Evolutionary conservation across 2,329 filamentous ascomycete genomes (phyloP).

Genomic region (Fusarium fracticaudum): DNA sequence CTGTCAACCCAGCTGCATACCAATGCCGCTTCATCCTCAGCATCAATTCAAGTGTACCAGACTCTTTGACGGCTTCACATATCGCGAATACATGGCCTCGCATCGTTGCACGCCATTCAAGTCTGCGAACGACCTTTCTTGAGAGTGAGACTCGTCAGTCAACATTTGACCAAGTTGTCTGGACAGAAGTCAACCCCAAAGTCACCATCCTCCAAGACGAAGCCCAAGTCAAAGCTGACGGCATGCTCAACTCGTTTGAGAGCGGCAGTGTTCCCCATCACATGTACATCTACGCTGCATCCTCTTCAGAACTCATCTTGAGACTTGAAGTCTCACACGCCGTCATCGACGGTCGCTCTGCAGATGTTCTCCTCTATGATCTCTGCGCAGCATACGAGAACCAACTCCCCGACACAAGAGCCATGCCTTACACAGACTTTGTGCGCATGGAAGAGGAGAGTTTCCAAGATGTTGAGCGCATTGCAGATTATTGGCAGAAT

Average conservation of each 20-base stretch:
- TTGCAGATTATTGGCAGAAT: background rate
- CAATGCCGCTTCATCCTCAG: background rate
- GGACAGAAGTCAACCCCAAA: background rate
- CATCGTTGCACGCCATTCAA: background rate
- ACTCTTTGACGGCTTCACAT: background rate
- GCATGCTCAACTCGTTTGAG: background rate
- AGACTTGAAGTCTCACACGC: background rate
- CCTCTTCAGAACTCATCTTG: background rate
- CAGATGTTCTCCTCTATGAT: conserved; percentile 8
- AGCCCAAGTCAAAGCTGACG: background rate
- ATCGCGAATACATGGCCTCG: background rate
- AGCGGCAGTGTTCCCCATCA: background rate
- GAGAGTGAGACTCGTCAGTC: background rate
- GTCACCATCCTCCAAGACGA: background rate
- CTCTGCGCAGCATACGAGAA: background rate
- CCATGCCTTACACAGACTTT: background rate
- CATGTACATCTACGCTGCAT: background rate
- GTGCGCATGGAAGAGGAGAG: background rate
- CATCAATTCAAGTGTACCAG: background rate
- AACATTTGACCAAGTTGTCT: background rate
- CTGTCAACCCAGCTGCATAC: background rate
- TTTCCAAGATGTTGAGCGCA: background rate
- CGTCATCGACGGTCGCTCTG: conserved; percentile 6
- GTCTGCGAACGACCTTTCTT: background rate
- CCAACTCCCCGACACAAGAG: background rate